A percentile compares a stretch with the other conserved stretches of the same genome.
Evolutionary conservation across 441 rosid genomes (phyloP).

Genomic region (Geranium incanum): DNA sequence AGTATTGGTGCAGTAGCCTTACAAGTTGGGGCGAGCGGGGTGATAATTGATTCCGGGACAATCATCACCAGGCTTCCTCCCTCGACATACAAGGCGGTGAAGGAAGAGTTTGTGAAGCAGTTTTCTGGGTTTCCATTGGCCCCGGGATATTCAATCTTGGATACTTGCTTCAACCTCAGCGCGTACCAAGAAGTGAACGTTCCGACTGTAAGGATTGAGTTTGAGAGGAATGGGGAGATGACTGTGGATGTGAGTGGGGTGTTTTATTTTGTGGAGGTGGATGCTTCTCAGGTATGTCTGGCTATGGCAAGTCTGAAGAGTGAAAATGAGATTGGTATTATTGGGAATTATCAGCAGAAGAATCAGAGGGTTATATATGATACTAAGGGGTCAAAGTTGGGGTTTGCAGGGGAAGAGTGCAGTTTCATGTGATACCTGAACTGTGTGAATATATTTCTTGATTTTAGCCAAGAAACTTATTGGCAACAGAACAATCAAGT

Average conservation of each 20-base stretch:
- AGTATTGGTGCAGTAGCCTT: constrained; percentile 52
- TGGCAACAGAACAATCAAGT: neutral
- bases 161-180: constrained; percentile 73
- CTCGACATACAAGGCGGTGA: constrained; percentile 52
- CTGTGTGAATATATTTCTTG: neutral
- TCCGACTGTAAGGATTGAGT: constrained; percentile 53
- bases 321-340: constrained; percentile 62
- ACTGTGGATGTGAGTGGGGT: constrained; percentile 63
- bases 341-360: constrained; percentile 83
- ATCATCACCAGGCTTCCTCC: constrained; percentile 78
- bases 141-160: constrained; percentile 60
- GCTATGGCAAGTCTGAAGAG: constrained; percentile 72
- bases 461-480: neutral
- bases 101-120: constrained; percentile 63
- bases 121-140: constrained; percentile 62
- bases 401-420: constrained; percentile 75
- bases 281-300: constrained; percentile 78
- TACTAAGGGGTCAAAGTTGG: constrained; percentile 53
- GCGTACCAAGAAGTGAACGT: constrained; percentile 55
- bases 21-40: constrained; percentile 36
- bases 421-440: constrained; percentile 29
- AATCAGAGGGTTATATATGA: constrained; percentile 84
- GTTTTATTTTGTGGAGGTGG: constrained; percentile 64
- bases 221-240: constrained; percentile 51
- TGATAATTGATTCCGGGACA: constrained; percentile 80